phyloP scores from a whole-genome alignment of 129 eudicot species.

The Scalesia atractyloides region DNA sequence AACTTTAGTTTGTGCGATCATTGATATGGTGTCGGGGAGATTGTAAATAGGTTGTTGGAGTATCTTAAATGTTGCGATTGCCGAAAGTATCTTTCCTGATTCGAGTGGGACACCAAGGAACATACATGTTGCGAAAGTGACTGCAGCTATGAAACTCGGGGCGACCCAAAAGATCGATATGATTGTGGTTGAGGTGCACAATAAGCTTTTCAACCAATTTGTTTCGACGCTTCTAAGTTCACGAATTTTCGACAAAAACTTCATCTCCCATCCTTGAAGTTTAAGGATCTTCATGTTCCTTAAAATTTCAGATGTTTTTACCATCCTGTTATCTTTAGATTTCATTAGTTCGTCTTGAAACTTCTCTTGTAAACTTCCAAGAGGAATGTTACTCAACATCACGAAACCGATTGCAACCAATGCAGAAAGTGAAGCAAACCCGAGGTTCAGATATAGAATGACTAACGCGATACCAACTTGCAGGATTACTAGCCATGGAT shows the following conservation, averaged over 20 bases:
- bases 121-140: constrained; percentile 76
- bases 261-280: constrained; percentile 96
- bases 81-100: constrained; percentile 78
- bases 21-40: constrained; percentile 80
- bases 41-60: constrained; percentile 82
- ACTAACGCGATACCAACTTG: constrained; percentile 71
- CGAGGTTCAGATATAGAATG: constrained; percentile 66
- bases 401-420: constrained; percentile 57
- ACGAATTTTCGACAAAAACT: constrained; percentile 60
- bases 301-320: constrained; percentile 69
- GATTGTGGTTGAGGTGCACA: constrained; percentile 48
- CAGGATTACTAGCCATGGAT: constrained; percentile 67
- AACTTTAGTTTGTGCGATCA: constrained; percentile 82
- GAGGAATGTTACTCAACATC: constrained; percentile 75
- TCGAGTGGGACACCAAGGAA: constrained; percentile 73
- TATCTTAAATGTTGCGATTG: constrained; percentile 80
- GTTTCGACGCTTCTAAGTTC: constrained; percentile 58
- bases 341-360: constrained; percentile 74
- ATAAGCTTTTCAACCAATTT: constrained; percentile 63
- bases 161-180: constrained; percentile 72
- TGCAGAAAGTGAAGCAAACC: constrained; percentile 72
- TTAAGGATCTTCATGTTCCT: constrained; percentile 86
- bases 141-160: constrained; percentile 73
- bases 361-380: constrained; percentile 56
- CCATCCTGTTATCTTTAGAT: constrained; percentile 84